These are phyloP conservation scores for Lippia alba DNA, from an alignment of 305 asterid species.

Conservation along the genomic window DNA sequence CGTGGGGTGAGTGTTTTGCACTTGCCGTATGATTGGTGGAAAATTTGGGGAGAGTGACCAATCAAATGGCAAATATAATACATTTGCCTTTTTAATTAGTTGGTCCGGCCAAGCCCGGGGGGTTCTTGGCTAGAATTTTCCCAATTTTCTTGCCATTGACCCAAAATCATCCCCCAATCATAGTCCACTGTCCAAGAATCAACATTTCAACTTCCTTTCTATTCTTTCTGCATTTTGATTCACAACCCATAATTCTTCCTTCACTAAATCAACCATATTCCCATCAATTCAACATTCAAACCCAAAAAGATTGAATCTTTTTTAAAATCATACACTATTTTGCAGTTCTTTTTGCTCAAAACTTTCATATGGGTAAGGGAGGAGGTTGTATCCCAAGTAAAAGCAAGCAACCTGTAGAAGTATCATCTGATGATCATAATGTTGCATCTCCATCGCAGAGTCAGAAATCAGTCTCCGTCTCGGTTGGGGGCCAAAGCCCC, in stretches of 20 bases:
- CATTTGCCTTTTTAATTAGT: too few species aligned
- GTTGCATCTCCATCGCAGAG: constrained; percentile 29
- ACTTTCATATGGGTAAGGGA: too few species aligned
- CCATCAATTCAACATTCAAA: neutral
- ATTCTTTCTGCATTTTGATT: neutral
- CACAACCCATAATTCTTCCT: neutral
- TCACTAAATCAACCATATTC: neutral
- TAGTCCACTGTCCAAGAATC: neutral
- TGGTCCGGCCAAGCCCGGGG: too few species aligned
- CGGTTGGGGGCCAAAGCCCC: constrained; percentile 34
- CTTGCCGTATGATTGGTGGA: too few species aligned
- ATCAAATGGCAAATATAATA: too few species aligned
- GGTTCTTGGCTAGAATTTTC: too few species aligned
- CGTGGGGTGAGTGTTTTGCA: too few species aligned
- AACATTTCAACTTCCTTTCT: neutral
- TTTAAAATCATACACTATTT: neutral
- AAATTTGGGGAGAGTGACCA: too few species aligned
- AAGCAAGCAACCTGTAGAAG: constrained; percentile 30
- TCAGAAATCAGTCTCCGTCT: constrained; percentile 38
- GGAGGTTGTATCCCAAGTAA: too few species aligned
- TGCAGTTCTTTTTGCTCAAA: neutral
- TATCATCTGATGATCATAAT: constrained; percentile 33
- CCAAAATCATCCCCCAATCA: too few species aligned
- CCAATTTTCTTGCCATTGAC: too few species aligned
- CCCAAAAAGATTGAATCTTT: too few species aligned